These are phyloP conservation scores for Sugiyamaella smithiae DNA, from an alignment of 805 yeast species.

Conservation along the genomic window DNA sequence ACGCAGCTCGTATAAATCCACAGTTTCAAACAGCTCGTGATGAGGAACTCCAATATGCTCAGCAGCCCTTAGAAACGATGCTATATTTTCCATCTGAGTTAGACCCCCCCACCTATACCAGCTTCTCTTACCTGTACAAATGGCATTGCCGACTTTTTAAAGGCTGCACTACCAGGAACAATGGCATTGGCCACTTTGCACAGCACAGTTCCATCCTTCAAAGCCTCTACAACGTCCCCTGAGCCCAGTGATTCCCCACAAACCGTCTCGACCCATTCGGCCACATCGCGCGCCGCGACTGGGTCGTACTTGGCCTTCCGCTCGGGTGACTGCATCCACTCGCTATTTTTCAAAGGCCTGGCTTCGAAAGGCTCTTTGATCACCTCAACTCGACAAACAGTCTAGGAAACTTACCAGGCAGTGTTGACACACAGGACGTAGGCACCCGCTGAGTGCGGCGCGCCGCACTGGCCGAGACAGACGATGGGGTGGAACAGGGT, in stretches of 20 bases:
- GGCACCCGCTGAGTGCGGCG: neutral
- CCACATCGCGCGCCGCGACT: slow-evolving; percentile 26
- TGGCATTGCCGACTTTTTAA: slow-evolving; percentile 66
- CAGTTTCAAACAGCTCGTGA: slow-evolving; percentile 77
- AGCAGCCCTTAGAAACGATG: slow-evolving; percentile 63
- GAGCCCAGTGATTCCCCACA: slow-evolving; percentile 36
- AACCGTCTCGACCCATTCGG: slow-evolving; percentile 52
- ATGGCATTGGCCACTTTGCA: slow-evolving; percentile 47
- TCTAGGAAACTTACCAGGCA: too few species aligned
- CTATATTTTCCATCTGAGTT: slow-evolving; percentile 75
- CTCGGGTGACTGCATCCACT: slow-evolving; percentile 8
- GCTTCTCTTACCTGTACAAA: slow-evolving; percentile 41
- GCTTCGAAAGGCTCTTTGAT: too few species aligned
- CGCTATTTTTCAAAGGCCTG: too few species aligned
- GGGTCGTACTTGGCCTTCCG: slow-evolving; percentile 22
- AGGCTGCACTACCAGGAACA: slow-evolving; percentile 40
- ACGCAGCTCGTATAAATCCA: slow-evolving; percentile 65
- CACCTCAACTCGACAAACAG: too few species aligned
- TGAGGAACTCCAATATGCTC: slow-evolving; percentile 67
- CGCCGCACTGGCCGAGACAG: neutral
- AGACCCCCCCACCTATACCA: neutral
- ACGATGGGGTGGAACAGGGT: neutral
- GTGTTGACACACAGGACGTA: neutral
- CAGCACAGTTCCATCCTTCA: slow-evolving; percentile 62
- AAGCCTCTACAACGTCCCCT: slow-evolving; percentile 49